Evolutionary conservation across 2,329 filamentous ascomycete genomes (phyloP), one percentile per base, ranked within the genome.

Genomic region (Cordyceps cicadae): DNA sequence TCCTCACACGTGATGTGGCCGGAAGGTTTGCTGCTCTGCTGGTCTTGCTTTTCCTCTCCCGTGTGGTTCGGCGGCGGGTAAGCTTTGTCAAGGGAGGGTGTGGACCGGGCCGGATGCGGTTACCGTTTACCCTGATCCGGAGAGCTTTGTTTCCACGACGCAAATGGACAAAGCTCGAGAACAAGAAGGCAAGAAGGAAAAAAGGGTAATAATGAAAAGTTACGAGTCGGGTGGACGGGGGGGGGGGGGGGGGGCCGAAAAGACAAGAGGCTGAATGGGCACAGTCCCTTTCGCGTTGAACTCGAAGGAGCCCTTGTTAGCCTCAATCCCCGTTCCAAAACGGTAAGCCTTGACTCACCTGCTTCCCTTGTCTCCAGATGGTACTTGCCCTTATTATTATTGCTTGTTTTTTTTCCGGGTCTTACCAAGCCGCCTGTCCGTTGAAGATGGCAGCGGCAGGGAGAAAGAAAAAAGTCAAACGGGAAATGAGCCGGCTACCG

Each of bases 321-420:
- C 56, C 49, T 59, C 56, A 37, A 52, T 21, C 24, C 48, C 17
- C 43, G 19, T 24, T 59, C 56, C 56, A 46, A 52, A 53, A 52
- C 26, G 56, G 26, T 46, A 45, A 46, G 56, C 34, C 50, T 59
- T 59, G 56, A 59, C 56, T 59, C 56, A 59, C 48, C 48, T 49
- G 26, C 56, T 24, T 41, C 12, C 24, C 21, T 17, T 52, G 34
- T 37, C 34, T 37, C 9, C 34, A 29, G 29, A 29, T 29, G 29
- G 29, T 29, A 29, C 29, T 29, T 43, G 15, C n/a, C 2, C 24
- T 4, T 24, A 24, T 24, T 24, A 24, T 24, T 52, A 19, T 49
- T 53, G 52, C 26, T 52, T 53, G 12, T 51, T 37, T 37, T 39
- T 39, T 49, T 53, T 34, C 39, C 24, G 56, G 56, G 17, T 46